Evolutionary conservation across 192 early-diverging fungal species (phyloP).

Genomic region (Coemansia sp.): DNA sequence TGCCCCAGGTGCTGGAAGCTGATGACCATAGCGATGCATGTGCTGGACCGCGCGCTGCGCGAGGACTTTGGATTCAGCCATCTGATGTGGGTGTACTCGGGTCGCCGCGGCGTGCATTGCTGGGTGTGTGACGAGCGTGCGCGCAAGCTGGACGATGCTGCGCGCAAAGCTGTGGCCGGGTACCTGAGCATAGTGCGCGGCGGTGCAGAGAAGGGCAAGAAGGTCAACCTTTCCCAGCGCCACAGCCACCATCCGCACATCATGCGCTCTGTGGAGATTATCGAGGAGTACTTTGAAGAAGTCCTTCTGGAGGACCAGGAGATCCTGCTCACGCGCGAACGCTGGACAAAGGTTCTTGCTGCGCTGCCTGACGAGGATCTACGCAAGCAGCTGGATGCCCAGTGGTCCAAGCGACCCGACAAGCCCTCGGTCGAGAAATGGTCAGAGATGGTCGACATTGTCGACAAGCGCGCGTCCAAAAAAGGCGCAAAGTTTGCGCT

Average conservation of each 20-base stretch:
- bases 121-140: slow-evolving; percentile 95
- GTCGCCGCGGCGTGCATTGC: slow-evolving; percentile 97
- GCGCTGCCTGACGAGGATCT: slow-evolving; percentile 75
- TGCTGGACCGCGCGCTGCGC: slow-evolving; percentile 73
- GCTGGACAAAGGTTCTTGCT: slow-evolving; percentile 75
- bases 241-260: slow-evolving; percentile 64
- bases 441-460: slow-evolving; percentile 47
- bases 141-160: slow-evolving; percentile 70
- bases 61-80: slow-evolving; percentile 97
- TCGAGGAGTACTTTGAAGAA: slow-evolving; percentile 73
- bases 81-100: slow-evolving; percentile 92
- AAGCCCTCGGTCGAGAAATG: slow-evolving; percentile 49
- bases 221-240: slow-evolving; percentile 65
- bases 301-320: slow-evolving; percentile 73
- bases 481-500: slow-evolving; percentile 41
- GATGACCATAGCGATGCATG: slow-evolving; percentile 88
- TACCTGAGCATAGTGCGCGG: slow-evolving; percentile 84
- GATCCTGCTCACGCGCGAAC: slow-evolving; percentile 60
- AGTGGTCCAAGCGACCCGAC: slow-evolving; percentile 44
- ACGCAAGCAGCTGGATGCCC: slow-evolving; percentile 32
- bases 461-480: slow-evolving; percentile 39
- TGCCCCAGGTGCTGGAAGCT: slow-evolving; percentile 93
- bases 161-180: slow-evolving; percentile 77
- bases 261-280: slow-evolving; percentile 59
- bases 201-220: slow-evolving; percentile 68